Conservation (phyloP, 495 filamentous ascomycete genomes). For the Penicillium malachiteum region DNA sequence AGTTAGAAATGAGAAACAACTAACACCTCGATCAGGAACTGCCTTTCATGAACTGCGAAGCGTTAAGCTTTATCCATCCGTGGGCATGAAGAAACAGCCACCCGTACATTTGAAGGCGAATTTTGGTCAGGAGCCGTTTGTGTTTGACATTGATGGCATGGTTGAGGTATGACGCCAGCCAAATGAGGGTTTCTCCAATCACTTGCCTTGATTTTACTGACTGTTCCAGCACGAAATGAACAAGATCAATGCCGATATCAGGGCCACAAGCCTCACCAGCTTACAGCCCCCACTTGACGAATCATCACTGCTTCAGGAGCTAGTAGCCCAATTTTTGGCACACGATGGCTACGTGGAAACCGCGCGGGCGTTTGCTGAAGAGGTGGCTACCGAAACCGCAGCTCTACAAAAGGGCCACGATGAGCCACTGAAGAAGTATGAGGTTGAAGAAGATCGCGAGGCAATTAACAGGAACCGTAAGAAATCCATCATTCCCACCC, state of each 20-base stretch:
- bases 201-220: slow-evolving; percentile 19
- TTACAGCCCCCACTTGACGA: slow-evolving; percentile 71
- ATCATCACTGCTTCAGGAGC: slow-evolving; percentile 73
- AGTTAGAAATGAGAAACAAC: not conserved
- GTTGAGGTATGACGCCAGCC: slow-evolving; percentile 57
- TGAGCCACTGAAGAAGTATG: slow-evolving; percentile 58
- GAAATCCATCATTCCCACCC: slow-evolving; percentile 5
- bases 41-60: slow-evolving; percentile 79
- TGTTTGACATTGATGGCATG: slow-evolving; percentile 89
- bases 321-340: slow-evolving; percentile 84
- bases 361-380: slow-evolving; percentile 80
- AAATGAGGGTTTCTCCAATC: not conserved
- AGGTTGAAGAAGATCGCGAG: slow-evolving; percentile 82
- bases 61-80: slow-evolving; percentile 73
- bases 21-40: slow-evolving; percentile 49
- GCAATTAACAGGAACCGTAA: slow-evolving; percentile 84
- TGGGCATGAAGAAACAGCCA: slow-evolving; percentile 86
- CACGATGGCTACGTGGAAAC: slow-evolving; percentile 98
- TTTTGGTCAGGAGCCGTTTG: slow-evolving; percentile 87
- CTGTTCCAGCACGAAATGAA: slow-evolving; percentile 56
- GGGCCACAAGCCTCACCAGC: slow-evolving; percentile 45
- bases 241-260: slow-evolving; percentile 58
- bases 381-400: slow-evolving; percentile 70
- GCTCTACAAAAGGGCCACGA: slow-evolving; percentile 58
- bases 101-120: slow-evolving; percentile 83